Evolutionary conservation across 2,329 filamentous ascomycete genomes (phyloP), one percentile per base, ranked within the genome.

Genomic region (Dothidotthia symphoricarpi): DNA sequence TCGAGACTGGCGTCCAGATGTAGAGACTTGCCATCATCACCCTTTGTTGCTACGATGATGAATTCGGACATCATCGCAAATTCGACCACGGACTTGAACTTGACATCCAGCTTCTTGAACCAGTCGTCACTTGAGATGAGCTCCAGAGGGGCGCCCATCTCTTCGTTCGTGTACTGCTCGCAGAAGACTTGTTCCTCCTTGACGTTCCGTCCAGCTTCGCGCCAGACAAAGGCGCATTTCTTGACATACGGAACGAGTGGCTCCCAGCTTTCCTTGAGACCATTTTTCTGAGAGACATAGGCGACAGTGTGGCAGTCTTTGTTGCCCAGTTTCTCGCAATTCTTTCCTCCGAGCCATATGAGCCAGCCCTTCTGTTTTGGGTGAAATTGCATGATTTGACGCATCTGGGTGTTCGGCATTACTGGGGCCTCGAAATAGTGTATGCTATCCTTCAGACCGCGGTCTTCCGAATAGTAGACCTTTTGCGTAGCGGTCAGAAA

Each of bases 31-130:
- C 80, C 74, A 25, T 86, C 81, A 42, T 84, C 77, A 45, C 78
- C 63, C 44, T 77, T 77, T 5, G 84, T 83, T 2, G 90, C 90
- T 33, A 95, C 85, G 26, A 98, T 81, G 57, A 98, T 93, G 65
- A 95, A 98, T 63, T 98, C 93, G 26, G 86, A 84, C 91, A 96
- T 97, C 4, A 86, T 94, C 2, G 89, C 91, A 67, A 95, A 97
- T 52, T 85, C 84, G 53, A 85, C 81, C 28, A 95, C 85, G 43
- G 90, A 78, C 16, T 79, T 75, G 61, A 85, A 82, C 41, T 81
- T 75, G 15, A 80, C 72, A 11, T 73, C 71, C 53, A 82, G 77
- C 46, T 81, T 75, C 35, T 83, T 77, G 58, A 94, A 94, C 69
- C 84, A 88, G 56, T 94, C 82, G 28, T 87, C 76, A 64, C 85